Evolutionary conservation across 2,329 filamentous ascomycete species (phyloP).

Genomic region (Knufia petricola): DNA sequence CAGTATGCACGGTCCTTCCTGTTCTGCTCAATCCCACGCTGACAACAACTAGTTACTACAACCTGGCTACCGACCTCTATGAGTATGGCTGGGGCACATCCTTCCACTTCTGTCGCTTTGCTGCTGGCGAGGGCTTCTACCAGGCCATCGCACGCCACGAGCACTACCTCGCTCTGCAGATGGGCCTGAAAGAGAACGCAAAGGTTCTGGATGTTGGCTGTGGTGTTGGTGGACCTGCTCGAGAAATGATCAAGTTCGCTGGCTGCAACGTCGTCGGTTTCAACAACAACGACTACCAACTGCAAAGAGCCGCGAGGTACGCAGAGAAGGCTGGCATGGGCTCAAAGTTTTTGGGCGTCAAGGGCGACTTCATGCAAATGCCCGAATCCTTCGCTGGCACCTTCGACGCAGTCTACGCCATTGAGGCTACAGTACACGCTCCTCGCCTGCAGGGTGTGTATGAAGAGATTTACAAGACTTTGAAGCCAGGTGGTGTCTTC

Average conservation of each 20-base stretch:
- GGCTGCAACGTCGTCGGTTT: conserved; percentile 80
- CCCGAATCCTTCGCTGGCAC: conserved; percentile 55
- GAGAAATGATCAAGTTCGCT: conserved; percentile 93
- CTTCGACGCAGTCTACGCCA: conserved; percentile 93
- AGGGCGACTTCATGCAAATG: conserved; percentile 99
- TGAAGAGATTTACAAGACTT: conserved; percentile 82
- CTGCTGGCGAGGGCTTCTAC: conserved; percentile 72
- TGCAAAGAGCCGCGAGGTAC: conserved; percentile 81
- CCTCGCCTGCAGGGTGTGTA: conserved; percentile 87
- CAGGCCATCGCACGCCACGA: conserved; percentile 93
- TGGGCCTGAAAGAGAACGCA: conserved; percentile 76
- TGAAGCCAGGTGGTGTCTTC: conserved; percentile 92
- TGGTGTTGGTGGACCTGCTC: conserved; percentile 87
- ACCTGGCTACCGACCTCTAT: conserved; percentile 90
- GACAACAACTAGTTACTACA: conserved; percentile 66
- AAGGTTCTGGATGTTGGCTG: conserved; percentile 92
- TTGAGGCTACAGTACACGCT: conserved; percentile 93
- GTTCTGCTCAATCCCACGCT: conserved; percentile 14
- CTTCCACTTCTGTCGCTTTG: conserved; percentile 97
- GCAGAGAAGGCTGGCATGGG: conserved; percentile 71
- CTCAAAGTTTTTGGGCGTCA: conserved; percentile 73
- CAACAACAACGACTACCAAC: conserved; percentile 99
- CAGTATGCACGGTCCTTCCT: conserved; percentile 54
- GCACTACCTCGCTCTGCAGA: conserved; percentile 89
- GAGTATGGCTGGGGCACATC: conserved; percentile 94